phyloP scores from a whole-genome alignment of 306 rosid species.

The Fagus sylvatica region DNA sequence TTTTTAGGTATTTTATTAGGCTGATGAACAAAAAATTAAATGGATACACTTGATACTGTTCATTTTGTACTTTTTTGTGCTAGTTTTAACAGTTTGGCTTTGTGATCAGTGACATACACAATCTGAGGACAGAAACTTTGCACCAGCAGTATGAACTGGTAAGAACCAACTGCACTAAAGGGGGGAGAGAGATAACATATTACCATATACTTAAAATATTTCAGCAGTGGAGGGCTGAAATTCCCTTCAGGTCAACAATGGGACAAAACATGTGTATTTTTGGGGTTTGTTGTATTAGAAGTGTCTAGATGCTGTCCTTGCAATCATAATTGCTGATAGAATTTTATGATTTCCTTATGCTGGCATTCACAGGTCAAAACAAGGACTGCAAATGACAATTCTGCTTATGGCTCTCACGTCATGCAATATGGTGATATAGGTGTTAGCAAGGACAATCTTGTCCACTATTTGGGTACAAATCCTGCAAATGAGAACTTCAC shows the following conservation, averaged over 20 bases:
- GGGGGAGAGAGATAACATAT: not conserved
- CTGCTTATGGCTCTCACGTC: conserved; percentile 80
- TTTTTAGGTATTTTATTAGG: not conserved
- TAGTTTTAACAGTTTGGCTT: conserved; percentile 23
- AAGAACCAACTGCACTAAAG: conserved; percentile 27
- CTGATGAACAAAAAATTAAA: not conserved
- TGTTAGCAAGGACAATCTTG: conserved; percentile 48
- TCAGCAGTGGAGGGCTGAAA: not conserved
- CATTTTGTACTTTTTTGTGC: not conserved
- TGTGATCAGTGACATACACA: conserved; percentile 76
- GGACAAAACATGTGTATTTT: conserved; percentile 8
- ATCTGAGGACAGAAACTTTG: conserved; percentile 74
- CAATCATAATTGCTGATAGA: conserved; percentile 4
- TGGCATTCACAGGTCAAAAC: conserved; percentile 67
- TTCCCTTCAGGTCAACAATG: not conserved
- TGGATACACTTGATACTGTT: not conserved
- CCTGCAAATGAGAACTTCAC: conserved; percentile 89
- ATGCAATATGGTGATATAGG: conserved; percentile 84
- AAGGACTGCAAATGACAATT: conserved; percentile 61
- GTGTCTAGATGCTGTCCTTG: conserved; percentile 4
- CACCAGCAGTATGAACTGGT: conserved; percentile 87
- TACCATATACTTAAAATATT: not conserved
- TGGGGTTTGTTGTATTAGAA: not conserved
- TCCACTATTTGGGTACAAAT: conserved; percentile 72
- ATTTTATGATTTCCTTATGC: not conserved